Evolutionary conservation across 495 filamentous ascomycete genomes (phyloP).

Genomic region (Hypoxylon perforatum): DNA sequence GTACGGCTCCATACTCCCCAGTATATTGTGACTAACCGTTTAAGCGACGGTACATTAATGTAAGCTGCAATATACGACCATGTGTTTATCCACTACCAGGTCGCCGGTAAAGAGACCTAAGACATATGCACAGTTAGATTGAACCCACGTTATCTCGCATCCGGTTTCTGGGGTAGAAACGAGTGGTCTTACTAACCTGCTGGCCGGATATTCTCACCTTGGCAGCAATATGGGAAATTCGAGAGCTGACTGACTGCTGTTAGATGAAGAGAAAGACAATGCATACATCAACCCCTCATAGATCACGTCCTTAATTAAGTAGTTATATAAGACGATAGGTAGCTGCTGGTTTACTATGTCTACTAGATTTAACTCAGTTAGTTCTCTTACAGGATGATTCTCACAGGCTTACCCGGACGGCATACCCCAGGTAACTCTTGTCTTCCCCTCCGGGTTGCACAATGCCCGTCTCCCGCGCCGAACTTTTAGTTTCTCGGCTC

Average conservation of each 20-base stretch:
- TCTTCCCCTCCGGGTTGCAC: no score
- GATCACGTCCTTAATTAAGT: no score
- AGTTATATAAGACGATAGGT: no score
- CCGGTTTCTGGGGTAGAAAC: slow-evolving; percentile 1
- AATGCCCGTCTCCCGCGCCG: no score
- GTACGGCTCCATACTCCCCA: slow-evolving; percentile 6
- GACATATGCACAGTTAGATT: slow-evolving; percentile 6
- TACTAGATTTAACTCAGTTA: no score
- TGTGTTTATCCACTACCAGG: slow-evolving; percentile 14
- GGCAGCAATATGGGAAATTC: slow-evolving; percentile 17
- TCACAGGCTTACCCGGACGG: no score
- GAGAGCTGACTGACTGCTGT: background rate
- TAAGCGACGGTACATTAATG: slow-evolving; percentile 4
- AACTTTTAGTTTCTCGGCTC: background rate
- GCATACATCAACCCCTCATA: no score
- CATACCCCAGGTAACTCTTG: no score
- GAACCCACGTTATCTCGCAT: slow-evolving; percentile 7
- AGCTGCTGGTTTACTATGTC: no score
- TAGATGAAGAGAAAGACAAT: no score
- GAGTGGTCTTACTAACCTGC: background rate
- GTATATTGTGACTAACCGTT: background rate
- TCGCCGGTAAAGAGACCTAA: slow-evolving; percentile 10
- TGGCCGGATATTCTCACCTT: slow-evolving; percentile 24
- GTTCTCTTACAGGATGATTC: no score
- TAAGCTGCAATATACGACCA: background rate